Percentiles rank a stretch among this genome's conserved stretches.
Conservation (phyloP, 2,329 filamentous ascomycete species). For the Colletotrichum simmondsii region DNA sequence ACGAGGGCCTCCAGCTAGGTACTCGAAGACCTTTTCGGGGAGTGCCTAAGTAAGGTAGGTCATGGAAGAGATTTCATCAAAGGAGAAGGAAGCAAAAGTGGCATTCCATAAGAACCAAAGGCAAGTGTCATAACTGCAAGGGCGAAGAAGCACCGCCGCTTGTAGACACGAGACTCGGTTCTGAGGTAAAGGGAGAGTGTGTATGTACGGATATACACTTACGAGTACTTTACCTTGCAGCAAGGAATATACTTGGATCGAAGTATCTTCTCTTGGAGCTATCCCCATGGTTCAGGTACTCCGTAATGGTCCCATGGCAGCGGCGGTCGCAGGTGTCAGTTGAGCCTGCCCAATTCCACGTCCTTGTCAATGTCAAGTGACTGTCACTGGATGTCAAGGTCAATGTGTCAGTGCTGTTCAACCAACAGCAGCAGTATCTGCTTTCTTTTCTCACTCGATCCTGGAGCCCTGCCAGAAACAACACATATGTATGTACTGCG, state of each 20-base stretch:
- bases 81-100: not conserved
- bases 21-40: not conserved
- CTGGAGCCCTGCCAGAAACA: not conserved
- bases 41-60: not conserved
- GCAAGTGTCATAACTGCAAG: not conserved
- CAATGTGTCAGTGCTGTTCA: not conserved
- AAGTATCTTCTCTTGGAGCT: not conserved
- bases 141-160: not conserved
- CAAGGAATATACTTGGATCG: not conserved
- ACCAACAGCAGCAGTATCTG: not conserved
- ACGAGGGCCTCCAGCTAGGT: not conserved
- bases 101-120: not conserved
- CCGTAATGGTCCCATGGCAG: slow-evolving; percentile 9
- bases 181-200: not conserved
- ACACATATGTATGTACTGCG: not conserved
- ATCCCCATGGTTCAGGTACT: too few species aligned
- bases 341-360: not conserved
- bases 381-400: not conserved
- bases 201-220: not conserved
- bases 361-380: not conserved
- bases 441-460: not conserved
- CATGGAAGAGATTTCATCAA: not conserved
- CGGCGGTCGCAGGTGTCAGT: slow-evolving; percentile 14
- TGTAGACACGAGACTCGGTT: not conserved
- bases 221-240: not conserved